These are phyloP conservation scores for Histomonas meleagridis DNA, from an alignment of 208 protist genomes.

Conservation along the genomic window DNA sequence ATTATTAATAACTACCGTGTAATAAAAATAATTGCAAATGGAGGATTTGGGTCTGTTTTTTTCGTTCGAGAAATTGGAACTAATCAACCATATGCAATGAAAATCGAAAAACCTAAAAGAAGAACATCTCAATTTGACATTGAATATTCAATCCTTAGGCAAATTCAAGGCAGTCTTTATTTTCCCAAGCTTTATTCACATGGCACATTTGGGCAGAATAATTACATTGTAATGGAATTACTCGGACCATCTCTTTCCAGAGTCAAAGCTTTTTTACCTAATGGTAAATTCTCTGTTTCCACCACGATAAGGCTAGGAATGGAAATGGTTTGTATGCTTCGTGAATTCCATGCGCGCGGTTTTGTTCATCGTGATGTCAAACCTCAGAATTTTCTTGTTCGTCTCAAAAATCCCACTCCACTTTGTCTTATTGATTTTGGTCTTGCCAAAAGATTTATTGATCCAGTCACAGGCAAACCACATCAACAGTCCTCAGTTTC, in stretches of 20 bases:
- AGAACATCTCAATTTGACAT: neutral
- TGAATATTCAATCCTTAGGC: neutral
- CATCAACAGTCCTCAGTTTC: too few species aligned
- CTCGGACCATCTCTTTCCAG: neutral
- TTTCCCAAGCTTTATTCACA: neutral
- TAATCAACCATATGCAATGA: neutral
- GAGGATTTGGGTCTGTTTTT: neutral
- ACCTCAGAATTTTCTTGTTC: neutral
- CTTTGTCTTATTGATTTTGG: conserved; percentile 25
- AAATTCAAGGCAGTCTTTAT: neutral
- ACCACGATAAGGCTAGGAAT: neutral
- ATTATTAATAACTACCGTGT: too few species aligned
- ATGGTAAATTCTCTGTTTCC: neutral
- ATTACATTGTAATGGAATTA: neutral
- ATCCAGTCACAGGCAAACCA: neutral
- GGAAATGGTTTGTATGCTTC: neutral
- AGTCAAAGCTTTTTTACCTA: neutral
- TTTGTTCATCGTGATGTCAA: conserved; percentile 8
- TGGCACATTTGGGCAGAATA: neutral
- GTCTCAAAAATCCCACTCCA: neutral
- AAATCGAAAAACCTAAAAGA: neutral
- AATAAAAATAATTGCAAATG: neutral
- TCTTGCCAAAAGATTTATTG: neutral
- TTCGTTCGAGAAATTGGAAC: neutral
- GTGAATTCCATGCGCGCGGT: neutral